These are phyloP conservation scores for Didymella pomorum DNA, from an alignment of 2,329 filamentous ascomycete genomes.

Conservation along the genomic window DNA sequence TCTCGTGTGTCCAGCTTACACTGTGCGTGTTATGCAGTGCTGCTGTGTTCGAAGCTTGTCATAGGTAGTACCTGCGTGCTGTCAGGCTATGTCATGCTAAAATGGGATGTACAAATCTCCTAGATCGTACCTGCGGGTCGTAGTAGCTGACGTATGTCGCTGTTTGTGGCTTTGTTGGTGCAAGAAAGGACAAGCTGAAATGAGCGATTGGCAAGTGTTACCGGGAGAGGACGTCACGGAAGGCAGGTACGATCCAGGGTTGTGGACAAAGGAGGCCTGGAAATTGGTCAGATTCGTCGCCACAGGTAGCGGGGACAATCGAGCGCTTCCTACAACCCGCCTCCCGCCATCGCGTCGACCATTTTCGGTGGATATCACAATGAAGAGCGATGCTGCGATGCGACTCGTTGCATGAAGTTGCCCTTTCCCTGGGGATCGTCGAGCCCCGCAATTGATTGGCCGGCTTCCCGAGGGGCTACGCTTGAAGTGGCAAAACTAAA, in stretches of 20 bases:
- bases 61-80: constrained; percentile 26
- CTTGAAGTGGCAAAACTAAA: constrained; percentile 26
- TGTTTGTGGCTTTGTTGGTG: constrained; percentile 21
- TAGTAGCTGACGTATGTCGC: constrained; percentile 14
- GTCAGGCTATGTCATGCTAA: constrained; percentile 13
- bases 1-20: constrained; percentile 23
- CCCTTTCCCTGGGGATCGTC: constrained; percentile 20
- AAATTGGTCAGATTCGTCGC: constrained; percentile 22
- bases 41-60: constrained; percentile 18
- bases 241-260: constrained; percentile 3
- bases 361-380: constrained; percentile 26
- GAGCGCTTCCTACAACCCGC: constrained; percentile 23
- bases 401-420: constrained; percentile 30
- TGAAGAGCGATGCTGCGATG: constrained; percentile 26
- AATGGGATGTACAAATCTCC: constrained; percentile 10
- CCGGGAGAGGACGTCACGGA: constrained; percentile 28
- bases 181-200: constrained; percentile 23
- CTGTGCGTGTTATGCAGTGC: constrained; percentile 19
- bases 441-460: constrained; percentile 24
- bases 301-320: constrained; percentile 24
- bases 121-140: neutral
- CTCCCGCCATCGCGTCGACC: constrained; percentile 23
- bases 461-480: constrained; percentile 27
- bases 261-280: constrained; percentile 8
- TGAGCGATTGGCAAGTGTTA: constrained; percentile 19